Base-by-base conservation (phyloP, 768 basidiomycete species). In the Mycena rosella region DNA sequence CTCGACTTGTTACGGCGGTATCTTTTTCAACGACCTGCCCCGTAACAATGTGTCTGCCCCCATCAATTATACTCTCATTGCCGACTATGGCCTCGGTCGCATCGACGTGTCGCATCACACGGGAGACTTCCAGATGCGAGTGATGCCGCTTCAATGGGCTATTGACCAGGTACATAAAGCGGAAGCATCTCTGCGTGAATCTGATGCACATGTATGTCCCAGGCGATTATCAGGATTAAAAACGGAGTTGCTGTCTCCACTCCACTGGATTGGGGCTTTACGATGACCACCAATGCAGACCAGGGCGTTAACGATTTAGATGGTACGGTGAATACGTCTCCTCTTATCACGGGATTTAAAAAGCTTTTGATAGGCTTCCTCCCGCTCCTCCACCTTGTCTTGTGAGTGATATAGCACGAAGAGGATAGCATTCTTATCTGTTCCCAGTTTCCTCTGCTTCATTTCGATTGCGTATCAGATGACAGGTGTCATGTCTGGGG, bases 391-490 rank as follows among this genome's bases (percentile, higher is more conserved):
- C 90, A 90, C 14, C 79, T 94, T 9, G 90, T 90, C 18, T 79
- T 93, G 89, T 91, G 66, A 72, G 88, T 78, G 24, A n/a, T n/a
- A n/a, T n/a, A n/a, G n/a, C n/a, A n/a, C 0, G 47, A 60, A 14
- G 3, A 5, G 18, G 7, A n/a, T 26, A 15, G 13, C 10, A 24
- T 51, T 14, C n/a, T 54, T 3, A 42, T 40, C 3, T 27, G 57
- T 22, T 44, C 57, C 1, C 57, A 91, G 90, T 27, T 94, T 93
- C 72, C 78, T 94, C 15, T 85, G 86, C 60, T 94, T 87, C 76
- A 78, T 92, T 34, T 92, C 92, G 24, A 90, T 94, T 47, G 83
- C 89, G 0, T 94, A 94, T 73, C 93, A 95, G 69, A 84, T 93
- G 2, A 90, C 93, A 14, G 93, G 92, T 3, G 84, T 89, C 10